Conservation (phyloP, 2,329 filamentous ascomycete genomes). For the Boeremia exigua region DNA sequence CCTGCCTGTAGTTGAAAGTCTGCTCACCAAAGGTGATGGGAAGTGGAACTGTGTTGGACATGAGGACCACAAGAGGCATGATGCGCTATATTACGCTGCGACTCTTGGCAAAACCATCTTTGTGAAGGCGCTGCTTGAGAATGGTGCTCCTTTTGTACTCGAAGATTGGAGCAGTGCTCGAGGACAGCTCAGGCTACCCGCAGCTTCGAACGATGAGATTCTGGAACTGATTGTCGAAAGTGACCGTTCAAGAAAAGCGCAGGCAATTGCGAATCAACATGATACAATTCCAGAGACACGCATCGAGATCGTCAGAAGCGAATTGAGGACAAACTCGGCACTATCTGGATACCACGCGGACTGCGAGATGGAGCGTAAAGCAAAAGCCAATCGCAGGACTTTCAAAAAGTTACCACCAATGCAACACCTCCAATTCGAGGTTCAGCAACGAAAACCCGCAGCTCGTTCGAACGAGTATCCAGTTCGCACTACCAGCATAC, state of each 20-base stretch:
- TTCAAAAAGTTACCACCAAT: neutral
- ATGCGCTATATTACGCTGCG: constrained; percentile 39
- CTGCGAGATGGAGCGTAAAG: neutral
- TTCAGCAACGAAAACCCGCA: neutral
- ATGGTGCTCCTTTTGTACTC: constrained; percentile 35
- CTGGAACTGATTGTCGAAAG: neutral
- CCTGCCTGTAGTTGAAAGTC: constrained; percentile 32
- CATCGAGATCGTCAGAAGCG: neutral
- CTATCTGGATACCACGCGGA: constrained; percentile 10
- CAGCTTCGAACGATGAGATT: neutral
- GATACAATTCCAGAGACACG: neutral
- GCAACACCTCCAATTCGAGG: neutral
- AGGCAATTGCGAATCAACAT: neutral
- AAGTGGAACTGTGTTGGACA: constrained; percentile 38
- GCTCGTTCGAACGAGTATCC: neutral
- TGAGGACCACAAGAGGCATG: constrained; percentile 36
- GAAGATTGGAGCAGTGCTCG: constrained; percentile 31
- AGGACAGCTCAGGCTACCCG: constrained; percentile 13
- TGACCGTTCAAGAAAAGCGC: neutral
- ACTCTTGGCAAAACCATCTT: constrained; percentile 34
- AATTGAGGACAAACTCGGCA: neutral
- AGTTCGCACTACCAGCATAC: neutral
- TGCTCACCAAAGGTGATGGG: constrained; percentile 28
- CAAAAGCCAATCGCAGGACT: neutral
- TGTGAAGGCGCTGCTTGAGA: constrained; percentile 33